Base-by-base conservation (phyloP, 1,139 yeast genomes). In the Chernovozyma sophiae-reginae region DNA sequence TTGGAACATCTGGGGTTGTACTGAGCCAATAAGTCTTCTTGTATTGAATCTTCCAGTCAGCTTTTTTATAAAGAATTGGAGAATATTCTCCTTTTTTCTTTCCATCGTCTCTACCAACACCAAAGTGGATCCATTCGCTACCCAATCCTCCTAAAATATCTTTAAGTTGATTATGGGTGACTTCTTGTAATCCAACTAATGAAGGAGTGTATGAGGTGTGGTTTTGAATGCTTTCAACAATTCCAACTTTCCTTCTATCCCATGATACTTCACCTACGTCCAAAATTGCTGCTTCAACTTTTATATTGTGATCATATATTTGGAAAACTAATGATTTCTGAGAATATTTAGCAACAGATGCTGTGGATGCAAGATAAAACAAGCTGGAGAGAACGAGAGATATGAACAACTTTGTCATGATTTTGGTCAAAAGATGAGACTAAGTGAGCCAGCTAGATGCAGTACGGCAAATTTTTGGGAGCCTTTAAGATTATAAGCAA, bases 141-240 rank as follows among this genome's bases (percentile, higher is more conserved):
- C 64, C 65, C 36, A 69, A 55, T 4, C 55, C 52, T 3, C 44
- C 47, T 27, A 74, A 41, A 3, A 79, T 58, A 46, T 78, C 83
- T 15, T 55, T 48, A 31, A 78, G 53, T 48, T 77, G 83, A 45
- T 72, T 60, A 47, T 68, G 62, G 37, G 75, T 58, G 15, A 73
- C 82, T 48, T 77, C 83, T 48, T 77, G 83, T 27, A 77, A 59
- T 34, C 79, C 70, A 8, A 77, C 76, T 4, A 60, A 55, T 35
- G 64, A 68, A 10, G 65, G 60, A 8, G 48, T 43, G 22, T 16
- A 5, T n/a, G 52, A 49, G 4, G 74, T 62, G 38, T 60, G 56
- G 42, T 55, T 60, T 22, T 47, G 46, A 41, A 77, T 74, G 12
- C 74, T 59, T 30, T 62, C 57, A 27, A 64, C 56, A 5, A 75